Evolutionary conservation across 257 asterid genomes (phyloP).

Genomic region (Thymus quinquecostatus): DNA sequence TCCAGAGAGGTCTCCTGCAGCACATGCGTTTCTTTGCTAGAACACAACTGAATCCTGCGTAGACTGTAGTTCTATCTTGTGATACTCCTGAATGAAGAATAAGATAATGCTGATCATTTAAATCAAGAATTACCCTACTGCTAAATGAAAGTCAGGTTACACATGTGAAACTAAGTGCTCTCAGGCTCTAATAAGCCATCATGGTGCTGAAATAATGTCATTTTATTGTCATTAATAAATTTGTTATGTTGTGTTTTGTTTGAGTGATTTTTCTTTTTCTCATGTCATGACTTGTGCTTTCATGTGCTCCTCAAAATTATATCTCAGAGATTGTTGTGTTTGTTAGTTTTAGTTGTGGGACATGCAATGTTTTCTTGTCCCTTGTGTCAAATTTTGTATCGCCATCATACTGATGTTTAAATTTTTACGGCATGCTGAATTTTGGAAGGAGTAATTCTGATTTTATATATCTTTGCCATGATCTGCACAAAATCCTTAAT

Average conservation of each 20-base stretch:
- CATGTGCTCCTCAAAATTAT: constrained; percentile 1
- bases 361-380: constrained; percentile 21
- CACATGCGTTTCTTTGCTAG: not conserved
- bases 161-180: not conserved
- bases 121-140: constrained; percentile 1
- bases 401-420: not conserved
- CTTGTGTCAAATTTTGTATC: constrained; percentile 12
- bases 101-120: too few relatives aligned
- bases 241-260: constrained; percentile 4
- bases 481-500: not conserved
- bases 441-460: not conserved
- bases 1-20: not conserved
- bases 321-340: constrained; percentile 23
- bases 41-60: not conserved
- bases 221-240: not conserved
- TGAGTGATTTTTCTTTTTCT: not conserved
- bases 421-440: not conserved
- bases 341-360: constrained; percentile 10
- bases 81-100: not conserved
- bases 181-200: not conserved
- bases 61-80: constrained; percentile 2
- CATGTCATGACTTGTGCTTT: not conserved
- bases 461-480: not conserved
- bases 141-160: not conserved
- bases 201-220: not conserved